phyloP scores from a whole-genome alignment of 2,329 filamentous ascomycete species.

The Thelonectria blattea region DNA sequence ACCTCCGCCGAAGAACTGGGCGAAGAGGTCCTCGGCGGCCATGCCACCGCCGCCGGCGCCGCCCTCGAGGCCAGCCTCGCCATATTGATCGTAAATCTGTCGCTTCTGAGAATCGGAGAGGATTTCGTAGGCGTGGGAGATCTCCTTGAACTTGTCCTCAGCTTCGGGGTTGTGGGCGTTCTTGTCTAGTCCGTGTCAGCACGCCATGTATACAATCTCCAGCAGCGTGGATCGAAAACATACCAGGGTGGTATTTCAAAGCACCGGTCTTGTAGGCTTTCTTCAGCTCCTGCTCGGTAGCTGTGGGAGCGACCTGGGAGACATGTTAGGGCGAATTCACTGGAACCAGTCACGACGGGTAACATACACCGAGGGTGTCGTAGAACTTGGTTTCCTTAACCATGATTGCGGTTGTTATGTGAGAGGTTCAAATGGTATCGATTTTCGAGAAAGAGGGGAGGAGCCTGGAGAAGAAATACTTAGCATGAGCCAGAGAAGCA shows the following conservation, averaged over 20 bases:
- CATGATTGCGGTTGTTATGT: constrained; percentile 58
- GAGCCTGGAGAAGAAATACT: constrained; percentile 27
- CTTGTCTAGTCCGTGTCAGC: constrained; percentile 71
- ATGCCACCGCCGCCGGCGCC: constrained; percentile 82
- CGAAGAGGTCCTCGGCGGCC: constrained; percentile 95
- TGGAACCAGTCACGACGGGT: neutral
- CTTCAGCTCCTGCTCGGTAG: constrained; percentile 86
- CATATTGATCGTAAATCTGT: constrained; percentile 93
- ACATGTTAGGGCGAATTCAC: constrained; percentile 25
- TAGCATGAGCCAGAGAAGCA: constrained; percentile 26
- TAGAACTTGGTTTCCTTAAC: constrained; percentile 82
- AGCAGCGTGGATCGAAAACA: constrained; percentile 36
- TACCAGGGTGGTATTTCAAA: constrained; percentile 84
- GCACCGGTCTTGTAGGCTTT: constrained; percentile 87
- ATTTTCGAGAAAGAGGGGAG: constrained; percentile 15
- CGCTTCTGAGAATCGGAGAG: constrained; percentile 93
- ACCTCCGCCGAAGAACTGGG: constrained; percentile 87
- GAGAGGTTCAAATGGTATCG: constrained; percentile 9
- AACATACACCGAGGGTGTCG: constrained; percentile 76
- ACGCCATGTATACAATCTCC: neutral
- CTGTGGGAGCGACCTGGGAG: constrained; percentile 74
- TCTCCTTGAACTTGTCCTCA: constrained; percentile 97
- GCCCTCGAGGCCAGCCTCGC: constrained; percentile 93
- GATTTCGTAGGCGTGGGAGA: constrained; percentile 94
- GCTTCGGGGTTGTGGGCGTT: constrained; percentile 92